Conservation (phyloP, 805 yeast species). For the Tetrapisispora nanseiensis region DNA sequence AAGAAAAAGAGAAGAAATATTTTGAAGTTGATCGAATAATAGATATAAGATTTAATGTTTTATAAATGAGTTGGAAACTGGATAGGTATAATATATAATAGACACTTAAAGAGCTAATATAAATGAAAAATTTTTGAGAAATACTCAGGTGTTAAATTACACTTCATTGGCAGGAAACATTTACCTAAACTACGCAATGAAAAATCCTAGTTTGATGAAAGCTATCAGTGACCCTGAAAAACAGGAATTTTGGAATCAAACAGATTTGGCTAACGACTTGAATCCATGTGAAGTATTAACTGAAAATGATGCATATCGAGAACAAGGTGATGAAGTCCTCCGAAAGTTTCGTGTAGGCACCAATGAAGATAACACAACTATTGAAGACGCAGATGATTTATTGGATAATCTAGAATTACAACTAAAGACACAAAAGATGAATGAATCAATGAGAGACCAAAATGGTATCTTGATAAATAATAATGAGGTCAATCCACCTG, state of each 20-base stretch:
- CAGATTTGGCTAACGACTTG: background rate
- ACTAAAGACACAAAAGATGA: background rate
- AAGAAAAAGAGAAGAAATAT: too few relatives aligned
- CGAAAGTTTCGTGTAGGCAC: background rate
- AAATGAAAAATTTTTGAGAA: too few relatives aligned
- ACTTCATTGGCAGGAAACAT: too few relatives aligned
- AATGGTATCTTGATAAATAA: background rate
- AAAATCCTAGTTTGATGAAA: too few relatives aligned
- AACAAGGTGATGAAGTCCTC: background rate
- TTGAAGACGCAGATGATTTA: constrained; percentile 4
- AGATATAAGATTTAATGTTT: too few relatives aligned
- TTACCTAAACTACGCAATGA: too few relatives aligned
- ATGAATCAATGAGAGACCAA: background rate
- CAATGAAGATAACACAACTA: background rate
- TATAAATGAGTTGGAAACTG: too few relatives aligned
- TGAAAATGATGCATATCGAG: background rate
- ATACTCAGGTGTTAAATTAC: too few relatives aligned
- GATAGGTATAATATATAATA: too few relatives aligned
- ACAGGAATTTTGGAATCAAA: background rate
- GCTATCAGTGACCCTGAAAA: background rate
- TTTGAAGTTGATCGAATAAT: too few relatives aligned
- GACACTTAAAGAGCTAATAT: too few relatives aligned
- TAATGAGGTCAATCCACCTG: constrained; percentile 50
- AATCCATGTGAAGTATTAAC: constrained; percentile 1
- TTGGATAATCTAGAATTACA: constrained; percentile 3